Evolutionary conservation across 176 grass and related monocot genomes (phyloP), one percentile per base, ranked within the genome.

Genomic region (Zoysia pacifica): DNA sequence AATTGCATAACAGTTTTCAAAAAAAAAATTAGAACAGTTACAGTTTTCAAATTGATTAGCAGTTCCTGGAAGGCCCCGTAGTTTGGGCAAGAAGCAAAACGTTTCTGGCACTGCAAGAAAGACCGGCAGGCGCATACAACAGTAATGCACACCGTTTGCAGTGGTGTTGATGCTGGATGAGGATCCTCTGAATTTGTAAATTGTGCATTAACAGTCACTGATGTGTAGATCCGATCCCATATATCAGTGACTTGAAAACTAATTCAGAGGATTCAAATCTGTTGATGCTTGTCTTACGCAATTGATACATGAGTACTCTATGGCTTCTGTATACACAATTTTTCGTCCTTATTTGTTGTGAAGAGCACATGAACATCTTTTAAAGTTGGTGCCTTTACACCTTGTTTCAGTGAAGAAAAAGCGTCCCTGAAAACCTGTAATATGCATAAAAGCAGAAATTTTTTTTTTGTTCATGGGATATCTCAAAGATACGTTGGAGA

Each of bases 311-410:
- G 28, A 7, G 4, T 36, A 18, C 43, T 16, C 72, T 7, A 5
- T 7, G 62, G 73, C 37, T 74, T 42, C 11, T n/a, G 20, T 77
- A 16, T 7, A 71, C 62, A 63, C 8, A 52, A 9, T 76, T 4
- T 55, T 53, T 69, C n/a, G 20, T 9, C 63, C 16, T 52, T 2
- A 2, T 53, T 62, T 58, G 36, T 52, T 69, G 55, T 35, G 19
- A 63, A 79, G 49, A 37, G 37, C 38, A 84, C 53, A 13, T 41
- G 63, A 62, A 53, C 13, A 52, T 67, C 1, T n/a, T 28, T 48
- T 39, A 75, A 62, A 84, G 52, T 11, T 53, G 38, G 19, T 69
- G 54, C 41, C 48, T 70, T 70, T 69, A 5, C 43, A 84, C 75
- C 63, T 63, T 72, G 80, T 59, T 62, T 15, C n/a, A 61, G 70